phyloP scores from a whole-genome alignment of 1,284 basidiomycete genomes.

The Trichosporon ovoides region DNA sequence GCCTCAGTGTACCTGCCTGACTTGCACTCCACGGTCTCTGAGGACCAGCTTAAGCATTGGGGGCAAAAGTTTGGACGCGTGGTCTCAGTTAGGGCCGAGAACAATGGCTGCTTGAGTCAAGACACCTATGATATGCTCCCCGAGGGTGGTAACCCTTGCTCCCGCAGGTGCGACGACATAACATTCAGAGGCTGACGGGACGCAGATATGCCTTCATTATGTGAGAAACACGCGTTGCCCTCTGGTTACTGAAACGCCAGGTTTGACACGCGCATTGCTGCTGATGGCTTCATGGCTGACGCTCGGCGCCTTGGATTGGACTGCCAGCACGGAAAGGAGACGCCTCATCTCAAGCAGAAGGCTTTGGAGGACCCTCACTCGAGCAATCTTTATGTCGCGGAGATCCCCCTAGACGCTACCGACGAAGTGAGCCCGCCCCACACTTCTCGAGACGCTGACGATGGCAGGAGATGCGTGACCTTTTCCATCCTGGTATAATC shows the following conservation, averaged over 20 bases:
- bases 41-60: conserved; percentile 21
- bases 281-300: conserved; percentile 25
- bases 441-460: conserved; percentile 6
- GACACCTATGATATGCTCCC: conserved; percentile 15
- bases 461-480: conserved; percentile 25
- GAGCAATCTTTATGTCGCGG: conserved; percentile 39
- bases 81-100: conserved; percentile 25
- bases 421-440: conserved; percentile 24
- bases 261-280: conserved; percentile 27
- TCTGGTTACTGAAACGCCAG: conserved; percentile 14
- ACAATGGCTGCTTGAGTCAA: neutral
- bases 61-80: conserved; percentile 31
- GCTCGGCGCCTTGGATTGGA: conserved; percentile 18
- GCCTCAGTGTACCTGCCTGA: conserved; percentile 31
- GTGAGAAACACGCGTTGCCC: conserved; percentile 11
- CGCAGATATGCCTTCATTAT: conserved; percentile 33
- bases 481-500: conserved; percentile 29
- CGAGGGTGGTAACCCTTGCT: neutral
- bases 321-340: conserved; percentile 39
- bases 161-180: conserved; percentile 5
- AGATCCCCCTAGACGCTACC: conserved; percentile 27
- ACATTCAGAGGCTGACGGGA: neutral
- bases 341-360: conserved; percentile 36
- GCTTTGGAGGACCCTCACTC: conserved; percentile 37
- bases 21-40: conserved; percentile 16